Evolutionary conservation across 768 basidiomycete genomes (phyloP).

Genomic region (Pisolithus orientalis): DNA sequence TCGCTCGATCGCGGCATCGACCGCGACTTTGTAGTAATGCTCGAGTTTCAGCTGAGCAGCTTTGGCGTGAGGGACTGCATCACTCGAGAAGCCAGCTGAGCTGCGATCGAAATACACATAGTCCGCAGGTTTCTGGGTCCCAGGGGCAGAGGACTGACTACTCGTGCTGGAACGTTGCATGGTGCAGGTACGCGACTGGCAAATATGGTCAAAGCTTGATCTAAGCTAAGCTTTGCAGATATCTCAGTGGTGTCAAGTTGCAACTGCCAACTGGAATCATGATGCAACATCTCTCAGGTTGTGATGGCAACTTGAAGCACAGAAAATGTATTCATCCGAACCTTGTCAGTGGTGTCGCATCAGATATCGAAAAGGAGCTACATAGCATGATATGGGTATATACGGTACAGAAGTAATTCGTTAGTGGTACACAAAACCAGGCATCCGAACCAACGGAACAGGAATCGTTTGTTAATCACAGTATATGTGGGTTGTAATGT

Average conservation of each 20-base stretch:
- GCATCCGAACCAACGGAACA: not conserved
- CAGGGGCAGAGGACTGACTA: not conserved
- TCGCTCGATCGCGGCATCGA: conserved; percentile 90
- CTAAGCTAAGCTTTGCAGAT: not conserved
- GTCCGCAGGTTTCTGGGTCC: conserved; percentile 44
- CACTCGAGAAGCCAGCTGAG: conserved; percentile 68
- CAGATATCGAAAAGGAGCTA: not conserved
- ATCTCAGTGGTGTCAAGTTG: not conserved
- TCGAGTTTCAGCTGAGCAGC: conserved; percentile 93
- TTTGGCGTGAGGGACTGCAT: conserved; percentile 78
- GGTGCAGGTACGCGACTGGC: not conserved
- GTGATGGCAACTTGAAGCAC: not conserved
- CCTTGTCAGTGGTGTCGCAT: not conserved
- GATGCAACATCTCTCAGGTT: not conserved
- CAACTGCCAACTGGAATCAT: too few species aligned
- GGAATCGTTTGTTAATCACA: not conserved
- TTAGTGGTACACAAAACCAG: not conserved
- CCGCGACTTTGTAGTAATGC: conserved; percentile 94
- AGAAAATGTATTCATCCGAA: not conserved
- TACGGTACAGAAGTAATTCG: not conserved
- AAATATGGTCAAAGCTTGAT: not conserved
- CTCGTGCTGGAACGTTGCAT: not conserved
- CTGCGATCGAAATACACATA: conserved; percentile 92
- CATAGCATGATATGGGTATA: not conserved
- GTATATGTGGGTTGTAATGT: not conserved